Evolutionary conservation across 352 stramenopile genomes (phyloP).

Genomic region (Phytopythium mirpurense): DNA sequence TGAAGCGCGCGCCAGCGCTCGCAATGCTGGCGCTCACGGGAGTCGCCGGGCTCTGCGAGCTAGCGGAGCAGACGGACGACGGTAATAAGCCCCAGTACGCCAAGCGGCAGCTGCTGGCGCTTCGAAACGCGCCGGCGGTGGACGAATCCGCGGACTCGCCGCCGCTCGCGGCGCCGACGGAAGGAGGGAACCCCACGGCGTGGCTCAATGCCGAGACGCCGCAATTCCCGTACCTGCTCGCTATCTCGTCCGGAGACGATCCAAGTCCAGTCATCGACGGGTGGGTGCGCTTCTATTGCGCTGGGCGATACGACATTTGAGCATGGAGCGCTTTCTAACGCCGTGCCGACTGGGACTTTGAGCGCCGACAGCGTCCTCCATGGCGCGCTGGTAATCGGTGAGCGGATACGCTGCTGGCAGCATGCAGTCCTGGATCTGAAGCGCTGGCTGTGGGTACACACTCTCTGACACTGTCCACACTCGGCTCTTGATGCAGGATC

Average conservation of each 20-base stretch:
- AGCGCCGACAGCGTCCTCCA: slow-evolving; percentile 7
- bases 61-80: slow-evolving; percentile 33
- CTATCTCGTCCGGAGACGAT: slow-evolving; percentile 51
- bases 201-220: slow-evolving; percentile 50
- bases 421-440: no score
- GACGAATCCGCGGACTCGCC: background rate
- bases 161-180: background rate
- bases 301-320: background rate
- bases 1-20: slow-evolving; percentile 8
- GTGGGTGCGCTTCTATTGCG: slow-evolving; percentile 12
- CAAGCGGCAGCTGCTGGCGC: slow-evolving; percentile 29
- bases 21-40: slow-evolving; percentile 15
- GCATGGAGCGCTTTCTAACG: background rate
- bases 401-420: background rate
- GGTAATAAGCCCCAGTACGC: slow-evolving; percentile 26
- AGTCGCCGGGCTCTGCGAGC: slow-evolving; percentile 31
- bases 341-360: no score
- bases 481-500: slow-evolving; percentile 19
- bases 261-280: slow-evolving; percentile 18
- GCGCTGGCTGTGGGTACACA: background rate
- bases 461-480: no score
- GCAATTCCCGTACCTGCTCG: slow-evolving; percentile 65
- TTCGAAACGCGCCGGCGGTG: slow-evolving; percentile 3
- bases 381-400: slow-evolving; percentile 11
- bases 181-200: slow-evolving; percentile 2